Evolutionary conservation across 345 rosid genomes (phyloP).

Genomic region (Hirschfeldia incana): DNA sequence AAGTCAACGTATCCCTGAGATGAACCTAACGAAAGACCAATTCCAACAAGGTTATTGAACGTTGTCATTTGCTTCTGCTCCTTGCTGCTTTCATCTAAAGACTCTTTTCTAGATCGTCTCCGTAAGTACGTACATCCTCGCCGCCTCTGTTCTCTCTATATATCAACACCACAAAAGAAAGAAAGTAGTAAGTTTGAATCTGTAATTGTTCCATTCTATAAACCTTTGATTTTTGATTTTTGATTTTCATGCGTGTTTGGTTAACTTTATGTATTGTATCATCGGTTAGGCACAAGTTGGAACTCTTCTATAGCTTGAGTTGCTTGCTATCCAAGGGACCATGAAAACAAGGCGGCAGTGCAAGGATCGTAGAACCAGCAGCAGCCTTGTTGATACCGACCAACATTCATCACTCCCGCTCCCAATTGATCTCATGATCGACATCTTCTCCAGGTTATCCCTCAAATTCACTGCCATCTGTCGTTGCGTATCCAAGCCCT

Average conservation of each 20-base stretch:
- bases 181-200: not conserved
- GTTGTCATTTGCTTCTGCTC: not conserved
- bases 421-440: not conserved
- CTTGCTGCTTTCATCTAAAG: not conserved
- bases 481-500: not conserved
- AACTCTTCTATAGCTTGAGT: not conserved
- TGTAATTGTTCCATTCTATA: not conserved
- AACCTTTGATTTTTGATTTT: not conserved
- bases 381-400: not conserved
- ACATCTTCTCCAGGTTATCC: not conserved
- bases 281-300: not conserved
- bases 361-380: not conserved
- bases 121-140: not conserved
- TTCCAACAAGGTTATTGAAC: not conserved
- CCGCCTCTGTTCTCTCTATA: not conserved
- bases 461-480: not conserved
- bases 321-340: not conserved
- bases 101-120: not conserved
- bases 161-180: too few relatives aligned
- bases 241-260: not conserved
- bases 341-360: not conserved
- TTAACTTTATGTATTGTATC: not conserved
- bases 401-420: not conserved
- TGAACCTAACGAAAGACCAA: not conserved
- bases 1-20: not conserved